phyloP scores from a whole-genome alignment of 768 basidiomycete species.

The Rhizopogon vesiculosus region DNA sequence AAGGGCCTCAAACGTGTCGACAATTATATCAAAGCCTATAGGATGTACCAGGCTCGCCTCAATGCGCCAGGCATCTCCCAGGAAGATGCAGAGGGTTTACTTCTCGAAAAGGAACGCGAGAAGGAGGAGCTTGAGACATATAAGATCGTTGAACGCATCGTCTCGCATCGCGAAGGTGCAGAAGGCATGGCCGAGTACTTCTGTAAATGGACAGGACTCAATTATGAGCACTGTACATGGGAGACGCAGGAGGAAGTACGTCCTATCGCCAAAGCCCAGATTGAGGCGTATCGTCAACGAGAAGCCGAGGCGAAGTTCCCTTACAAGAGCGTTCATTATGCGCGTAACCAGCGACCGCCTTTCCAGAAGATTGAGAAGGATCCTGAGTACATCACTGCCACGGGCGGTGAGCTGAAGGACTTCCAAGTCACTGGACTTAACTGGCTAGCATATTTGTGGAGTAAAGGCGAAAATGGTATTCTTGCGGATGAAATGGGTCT shows the following conservation, averaged over 20 bases:
- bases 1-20: slow-evolving; percentile 96
- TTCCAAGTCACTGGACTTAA: slow-evolving; percentile 98
- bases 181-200: slow-evolving; percentile 76
- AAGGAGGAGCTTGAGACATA: slow-evolving; percentile 89
- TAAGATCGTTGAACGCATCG: slow-evolving; percentile 88
- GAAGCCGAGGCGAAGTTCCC: slow-evolving; percentile 81
- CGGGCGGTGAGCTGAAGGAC: slow-evolving; percentile 89
- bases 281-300: slow-evolving; percentile 74
- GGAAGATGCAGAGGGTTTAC: slow-evolving; percentile 87
- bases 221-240: slow-evolving; percentile 97
- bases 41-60: slow-evolving; percentile 63
- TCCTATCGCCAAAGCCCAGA: slow-evolving; percentile 68
- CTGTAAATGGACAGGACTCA: slow-evolving; percentile 94
- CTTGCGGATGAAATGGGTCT: slow-evolving; percentile 99
- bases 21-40: slow-evolving; percentile 96
- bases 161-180: slow-evolving; percentile 66
- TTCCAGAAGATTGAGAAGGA: slow-evolving; percentile 85
- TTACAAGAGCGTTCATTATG: slow-evolving; percentile 72
- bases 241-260: slow-evolving; percentile 80
- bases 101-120: slow-evolving; percentile 86
- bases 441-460: slow-evolving; percentile 98
- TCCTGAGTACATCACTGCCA: slow-evolving; percentile 75
- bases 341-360: slow-evolving; percentile 60
- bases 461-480: slow-evolving; percentile 92
- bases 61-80: slow-evolving; percentile 61